phyloP scores from a whole-genome alignment of 1,284 basidiomycete genomes.

The Hypsizygus ulmarius region DNA sequence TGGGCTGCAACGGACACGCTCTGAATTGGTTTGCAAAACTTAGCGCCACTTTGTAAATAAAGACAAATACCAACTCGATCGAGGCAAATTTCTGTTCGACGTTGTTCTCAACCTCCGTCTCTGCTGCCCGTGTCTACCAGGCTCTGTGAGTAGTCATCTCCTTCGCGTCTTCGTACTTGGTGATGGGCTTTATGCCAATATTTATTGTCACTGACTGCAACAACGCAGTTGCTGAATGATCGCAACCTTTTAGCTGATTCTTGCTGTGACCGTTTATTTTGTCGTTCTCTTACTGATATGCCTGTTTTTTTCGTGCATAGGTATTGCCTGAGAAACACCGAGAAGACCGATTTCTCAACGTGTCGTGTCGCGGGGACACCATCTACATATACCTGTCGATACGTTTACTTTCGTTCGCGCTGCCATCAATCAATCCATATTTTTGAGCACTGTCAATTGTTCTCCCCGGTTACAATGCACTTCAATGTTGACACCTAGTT shows the following conservation, averaged over 20 bases:
- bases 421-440: slow-evolving; percentile 12
- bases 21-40: slow-evolving; percentile 14
- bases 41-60: slow-evolving; percentile 32
- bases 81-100: not conserved
- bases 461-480: not conserved
- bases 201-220: slow-evolving; percentile 70
- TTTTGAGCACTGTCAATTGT: not conserved
- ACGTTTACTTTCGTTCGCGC: slow-evolving; percentile 8
- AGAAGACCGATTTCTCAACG: not conserved
- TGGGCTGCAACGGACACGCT: slow-evolving; percentile 28
- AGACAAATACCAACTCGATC: slow-evolving; percentile 27
- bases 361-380: not conserved
- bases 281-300: slow-evolving; percentile 1
- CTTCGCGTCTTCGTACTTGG: slow-evolving; percentile 18
- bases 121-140: not conserved
- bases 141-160: slow-evolving; percentile 15
- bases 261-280: slow-evolving; percentile 4
- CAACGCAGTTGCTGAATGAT: slow-evolving; percentile 38
- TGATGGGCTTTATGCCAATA: slow-evolving; percentile 55
- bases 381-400: slow-evolving; percentile 19
- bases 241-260: slow-evolving; percentile 33
- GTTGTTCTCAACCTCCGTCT: slow-evolving; percentile 1
- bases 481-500: slow-evolving; percentile 11
- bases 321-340: not conserved
- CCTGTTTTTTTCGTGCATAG: not conserved